phyloP scores from a whole-genome alignment of 257 asterid species.

The Linderniella brevidens region DNA sequence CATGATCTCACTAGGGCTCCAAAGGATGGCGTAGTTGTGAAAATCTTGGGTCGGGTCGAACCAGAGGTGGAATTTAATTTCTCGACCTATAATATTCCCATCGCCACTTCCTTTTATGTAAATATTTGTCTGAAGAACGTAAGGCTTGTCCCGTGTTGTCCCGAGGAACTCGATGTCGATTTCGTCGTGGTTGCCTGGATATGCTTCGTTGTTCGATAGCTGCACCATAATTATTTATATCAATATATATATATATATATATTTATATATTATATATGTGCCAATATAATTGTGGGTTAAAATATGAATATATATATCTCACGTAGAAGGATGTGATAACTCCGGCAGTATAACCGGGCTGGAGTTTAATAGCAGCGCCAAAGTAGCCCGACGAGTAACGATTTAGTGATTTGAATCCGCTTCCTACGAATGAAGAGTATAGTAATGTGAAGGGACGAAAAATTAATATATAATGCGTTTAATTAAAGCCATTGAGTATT shows the following conservation, averaged over 20 bases:
- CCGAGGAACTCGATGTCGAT: constrained; percentile 80
- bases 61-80: constrained; percentile 74
- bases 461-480: too few species aligned
- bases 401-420: constrained; percentile 61
- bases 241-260: neutral
- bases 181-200: constrained; percentile 76
- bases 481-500: neutral
- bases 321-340: constrained; percentile 75
- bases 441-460: neutral
- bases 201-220: constrained; percentile 56
- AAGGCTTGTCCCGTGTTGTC: constrained; percentile 56
- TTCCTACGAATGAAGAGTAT: constrained; percentile 39
- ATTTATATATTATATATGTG: neutral
- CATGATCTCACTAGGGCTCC: constrained; percentile 72
- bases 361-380: constrained; percentile 64
- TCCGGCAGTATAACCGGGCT: constrained; percentile 86
- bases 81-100: constrained; percentile 62
- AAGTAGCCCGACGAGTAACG: constrained; percentile 61
- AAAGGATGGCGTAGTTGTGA: constrained; percentile 69
- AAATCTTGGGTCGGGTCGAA: constrained; percentile 61
- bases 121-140: constrained; percentile 70
- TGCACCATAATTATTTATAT: constrained; percentile 13
- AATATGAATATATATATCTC: constrained; percentile 9
- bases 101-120: constrained; percentile 75
- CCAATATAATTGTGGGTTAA: neutral